Evolutionary conservation across 176 grass and related monocot genomes (phyloP).

Genomic region (Alloteropsis semialata): DNA sequence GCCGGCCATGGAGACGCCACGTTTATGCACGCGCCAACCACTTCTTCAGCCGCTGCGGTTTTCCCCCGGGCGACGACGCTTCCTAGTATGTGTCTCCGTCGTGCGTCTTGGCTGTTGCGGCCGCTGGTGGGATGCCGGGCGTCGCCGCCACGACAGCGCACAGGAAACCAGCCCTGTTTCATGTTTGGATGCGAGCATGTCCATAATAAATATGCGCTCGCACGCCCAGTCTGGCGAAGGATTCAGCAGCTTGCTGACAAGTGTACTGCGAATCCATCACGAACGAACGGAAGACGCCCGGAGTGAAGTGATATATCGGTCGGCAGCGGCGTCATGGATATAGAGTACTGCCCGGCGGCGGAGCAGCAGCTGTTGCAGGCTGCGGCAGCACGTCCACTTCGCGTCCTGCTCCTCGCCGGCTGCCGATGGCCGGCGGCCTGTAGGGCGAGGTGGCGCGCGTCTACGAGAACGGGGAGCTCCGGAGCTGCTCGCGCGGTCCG

Average conservation of each 20-base stretch:
- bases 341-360: constrained; percentile 25
- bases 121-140: constrained; percentile 12
- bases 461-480: constrained; percentile 41
- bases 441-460: constrained; percentile 21
- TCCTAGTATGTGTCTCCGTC: constrained; percentile 8
- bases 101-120: constrained; percentile 16
- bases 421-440: constrained; percentile 17
- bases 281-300: neutral
- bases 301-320: neutral
- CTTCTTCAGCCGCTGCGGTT: neutral
- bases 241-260: neutral
- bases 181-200: neutral
- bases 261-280: neutral
- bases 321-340: neutral
- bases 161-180: neutral
- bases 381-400: constrained; percentile 8
- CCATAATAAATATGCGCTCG: constrained; percentile 28
- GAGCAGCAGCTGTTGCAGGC: constrained; percentile 28
- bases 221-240: neutral
- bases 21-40: neutral
- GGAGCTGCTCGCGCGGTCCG: neutral
- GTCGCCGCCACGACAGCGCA: constrained; percentile 25
- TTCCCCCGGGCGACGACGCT: neutral
- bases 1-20: neutral
- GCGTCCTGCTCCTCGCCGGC: neutral